Conservation (phyloP, 2,329 filamentous ascomycete species). For the Pyricularia sp. region DNA sequence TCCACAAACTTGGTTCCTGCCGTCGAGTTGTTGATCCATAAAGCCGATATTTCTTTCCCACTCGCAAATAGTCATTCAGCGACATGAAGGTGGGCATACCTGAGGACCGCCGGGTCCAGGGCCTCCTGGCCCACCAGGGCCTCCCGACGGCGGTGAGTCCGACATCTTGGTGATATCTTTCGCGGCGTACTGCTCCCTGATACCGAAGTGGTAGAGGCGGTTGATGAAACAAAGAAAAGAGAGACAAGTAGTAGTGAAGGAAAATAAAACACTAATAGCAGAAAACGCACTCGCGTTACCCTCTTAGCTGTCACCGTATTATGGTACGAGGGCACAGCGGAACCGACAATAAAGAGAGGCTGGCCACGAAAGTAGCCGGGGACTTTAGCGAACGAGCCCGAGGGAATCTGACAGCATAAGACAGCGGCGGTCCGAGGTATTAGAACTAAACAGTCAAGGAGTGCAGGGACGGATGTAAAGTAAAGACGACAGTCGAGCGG, state of each 20-base stretch:
- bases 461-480: background rate
- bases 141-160: background rate
- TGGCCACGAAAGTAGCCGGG: constrained; percentile 57
- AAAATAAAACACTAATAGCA: background rate
- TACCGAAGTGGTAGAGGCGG: background rate
- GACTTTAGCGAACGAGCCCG: constrained; percentile 56
- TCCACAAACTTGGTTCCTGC: background rate
- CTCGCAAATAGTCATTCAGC: background rate
- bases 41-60: background rate
- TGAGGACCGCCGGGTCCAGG: background rate
- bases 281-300: background rate
- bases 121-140: background rate
- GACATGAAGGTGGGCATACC: background rate
- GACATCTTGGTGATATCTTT: background rate
- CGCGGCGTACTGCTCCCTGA: background rate
- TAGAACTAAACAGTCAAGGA: background rate
- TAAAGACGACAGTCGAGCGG: background rate
- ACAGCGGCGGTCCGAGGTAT: background rate
- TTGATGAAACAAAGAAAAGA: background rate
- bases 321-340: background rate
- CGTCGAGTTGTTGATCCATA: background rate
- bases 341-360: constrained; percentile 3
- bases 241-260: background rate
- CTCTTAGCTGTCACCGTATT: background rate
- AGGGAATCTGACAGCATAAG: background rate